Evolutionary conservation across 768 basidiomycete genomes (phyloP).

Genomic region (Pulveroboletus frians): DNA sequence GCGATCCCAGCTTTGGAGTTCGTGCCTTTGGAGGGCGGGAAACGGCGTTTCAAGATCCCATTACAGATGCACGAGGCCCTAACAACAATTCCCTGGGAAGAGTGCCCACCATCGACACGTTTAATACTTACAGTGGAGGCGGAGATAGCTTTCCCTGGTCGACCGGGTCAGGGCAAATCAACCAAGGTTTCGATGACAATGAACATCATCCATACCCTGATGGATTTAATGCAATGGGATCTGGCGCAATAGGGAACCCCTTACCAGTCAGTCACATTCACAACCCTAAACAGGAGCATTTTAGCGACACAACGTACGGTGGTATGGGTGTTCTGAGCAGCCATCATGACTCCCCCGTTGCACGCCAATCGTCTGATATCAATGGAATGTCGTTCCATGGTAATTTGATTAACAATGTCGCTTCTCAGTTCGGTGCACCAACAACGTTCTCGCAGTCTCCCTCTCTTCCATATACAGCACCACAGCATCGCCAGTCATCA

Average conservation of each 20-base stretch:
- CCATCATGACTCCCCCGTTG: constrained; percentile 21
- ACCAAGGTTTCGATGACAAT: constrained; percentile 17
- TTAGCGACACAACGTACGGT: constrained; percentile 21
- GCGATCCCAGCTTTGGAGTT: constrained; percentile 34
- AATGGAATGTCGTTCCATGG: constrained; percentile 22
- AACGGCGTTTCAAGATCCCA: constrained; percentile 36
- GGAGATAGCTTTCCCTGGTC: constrained; percentile 33
- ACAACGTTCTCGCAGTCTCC: constrained; percentile 21
- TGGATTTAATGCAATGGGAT: constrained; percentile 20
- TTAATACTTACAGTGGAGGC: constrained; percentile 33
- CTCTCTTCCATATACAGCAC: constrained; percentile 12
- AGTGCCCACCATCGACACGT: constrained; percentile 35
- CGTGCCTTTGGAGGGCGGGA: constrained; percentile 34
- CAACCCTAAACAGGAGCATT: constrained; percentile 24
- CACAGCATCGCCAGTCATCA: constrained; percentile 22
- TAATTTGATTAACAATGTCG: constrained; percentile 14
- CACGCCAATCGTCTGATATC: constrained; percentile 20
- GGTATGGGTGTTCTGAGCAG: constrained; percentile 18
- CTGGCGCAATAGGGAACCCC: constrained; percentile 15
- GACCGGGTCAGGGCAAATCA: constrained; percentile 21
- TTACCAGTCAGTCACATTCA: constrained; percentile 21
- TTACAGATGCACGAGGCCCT: constrained; percentile 37
- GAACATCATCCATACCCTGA: constrained; percentile 24
- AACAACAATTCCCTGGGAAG: constrained; percentile 31
- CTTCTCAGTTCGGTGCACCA: constrained; percentile 18